Evolutionary conservation across 2,329 filamentous ascomycete species (phyloP).

Genomic region (Aspergillus sergii): DNA sequence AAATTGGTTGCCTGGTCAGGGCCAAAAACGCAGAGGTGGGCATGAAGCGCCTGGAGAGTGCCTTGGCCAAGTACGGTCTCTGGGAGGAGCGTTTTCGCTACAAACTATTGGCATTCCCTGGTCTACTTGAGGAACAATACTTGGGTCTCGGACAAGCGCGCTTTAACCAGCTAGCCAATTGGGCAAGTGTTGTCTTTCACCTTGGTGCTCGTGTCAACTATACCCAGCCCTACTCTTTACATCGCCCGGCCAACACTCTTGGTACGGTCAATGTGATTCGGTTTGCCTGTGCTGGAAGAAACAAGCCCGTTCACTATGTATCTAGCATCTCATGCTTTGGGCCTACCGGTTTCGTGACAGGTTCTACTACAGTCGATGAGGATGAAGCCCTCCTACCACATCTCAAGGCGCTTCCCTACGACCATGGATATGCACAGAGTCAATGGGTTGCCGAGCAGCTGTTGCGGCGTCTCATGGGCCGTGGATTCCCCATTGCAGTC

Average conservation of each 20-base stretch:
- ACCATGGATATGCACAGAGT: constrained; percentile 81
- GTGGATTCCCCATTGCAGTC: constrained; percentile 71
- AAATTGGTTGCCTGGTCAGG: constrained; percentile 73
- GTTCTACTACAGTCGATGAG: constrained; percentile 19
- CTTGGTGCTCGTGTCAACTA: constrained; percentile 77
- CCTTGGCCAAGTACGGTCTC: constrained; percentile 15
- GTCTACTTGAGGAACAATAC: constrained; percentile 67
- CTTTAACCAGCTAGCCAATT: constrained; percentile 50
- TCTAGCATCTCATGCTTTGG: constrained; percentile 29
- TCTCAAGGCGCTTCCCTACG: constrained; percentile 45
- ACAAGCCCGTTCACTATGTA: constrained; percentile 27
- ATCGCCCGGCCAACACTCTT: constrained; percentile 71
- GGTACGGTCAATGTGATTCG: constrained; percentile 71
- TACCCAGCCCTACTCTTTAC: constrained; percentile 70
- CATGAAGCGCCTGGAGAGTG: constrained; percentile 4
- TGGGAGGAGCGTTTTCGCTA: neutral
- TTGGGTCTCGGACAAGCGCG: constrained; percentile 48
- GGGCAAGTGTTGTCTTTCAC: constrained; percentile 71
- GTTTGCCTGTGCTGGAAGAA: constrained; percentile 58
- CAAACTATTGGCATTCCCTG: constrained; percentile 33
- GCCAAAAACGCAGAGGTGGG: constrained; percentile 53
- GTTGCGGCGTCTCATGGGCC: constrained; percentile 69
- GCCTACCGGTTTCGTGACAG: constrained; percentile 25
- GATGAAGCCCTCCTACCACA: constrained; percentile 24
- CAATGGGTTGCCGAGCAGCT: constrained; percentile 76